Evolutionary conservation across 140 eudicot genomes (phyloP), one percentile per base, ranked within the genome.

Genomic region (Stevia rebaudiana): DNA sequence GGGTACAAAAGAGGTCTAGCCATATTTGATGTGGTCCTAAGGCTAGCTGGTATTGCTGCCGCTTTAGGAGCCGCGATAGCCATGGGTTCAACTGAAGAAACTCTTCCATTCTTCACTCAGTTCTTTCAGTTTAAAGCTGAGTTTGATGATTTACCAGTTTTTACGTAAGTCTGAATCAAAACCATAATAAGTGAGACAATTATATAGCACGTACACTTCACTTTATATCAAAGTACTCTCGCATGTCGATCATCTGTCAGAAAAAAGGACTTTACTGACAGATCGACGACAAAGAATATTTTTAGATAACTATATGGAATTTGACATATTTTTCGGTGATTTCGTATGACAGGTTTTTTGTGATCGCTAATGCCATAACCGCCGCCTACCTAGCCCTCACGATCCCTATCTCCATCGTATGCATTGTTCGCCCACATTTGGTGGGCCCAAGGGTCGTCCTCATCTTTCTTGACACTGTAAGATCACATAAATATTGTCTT

Each of bases 401-500:
- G 46, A 52, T 86, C 49, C 95, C 95, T 12, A 74, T 83, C 69
- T 77, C 92, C 21, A 76, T 87, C 1, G 92, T 81, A 9, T 70
- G 81, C 76, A 79, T 87, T 41, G 74, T 79, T 3, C 87, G 92
- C 24, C 86, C 95, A 2, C 84, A 79, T 19, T 65, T 74, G 51
- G 72, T 68, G 6, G 86, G 61, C 15, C 74, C 86, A 8, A 72
- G 87, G 61, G 77, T 81, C 36, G 72, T 84, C 43, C 91, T 87
- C 31, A 6, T 87, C 68, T 65, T 84, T 64, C 57, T 81, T 13
- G 95, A 87, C 83, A 72, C 74, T 0, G 95, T 87, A 87, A 69
- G 78, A 48, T 48, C 52, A 3, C 19, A 39, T 21, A 16, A 22
- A 48, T 17, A 24, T 1, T 31, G 0, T 33, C 8, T 8, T 31